A percentile compares a stretch with the other conserved stretches of the same genome.
phyloP scores from a whole-genome alignment of 2,329 filamentous ascomycete genomes.

The Calycina herbarum region DNA sequence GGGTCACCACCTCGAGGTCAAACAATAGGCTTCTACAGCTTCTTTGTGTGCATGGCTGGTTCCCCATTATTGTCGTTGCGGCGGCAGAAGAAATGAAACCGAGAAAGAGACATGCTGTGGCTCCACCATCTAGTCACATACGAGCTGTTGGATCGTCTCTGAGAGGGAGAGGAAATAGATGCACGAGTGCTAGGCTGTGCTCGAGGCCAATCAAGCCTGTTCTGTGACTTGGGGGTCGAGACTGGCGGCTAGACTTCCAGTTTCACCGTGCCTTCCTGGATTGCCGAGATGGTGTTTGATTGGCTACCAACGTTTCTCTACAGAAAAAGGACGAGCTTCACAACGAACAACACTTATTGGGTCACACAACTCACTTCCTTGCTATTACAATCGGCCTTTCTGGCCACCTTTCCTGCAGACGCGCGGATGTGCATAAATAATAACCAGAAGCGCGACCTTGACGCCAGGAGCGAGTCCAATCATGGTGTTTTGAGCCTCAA shows the following conservation, averaged over 20 bases:
- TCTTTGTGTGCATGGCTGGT: constrained; percentile 12
- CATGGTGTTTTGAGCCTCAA: not conserved
- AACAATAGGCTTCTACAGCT: constrained; percentile 14
- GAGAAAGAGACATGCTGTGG: constrained; percentile 1
- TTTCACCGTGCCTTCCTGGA: too few species aligned
- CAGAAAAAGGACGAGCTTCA: constrained; percentile 3
- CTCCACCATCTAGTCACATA: not conserved
- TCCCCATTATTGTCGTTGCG: constrained; percentile 5
- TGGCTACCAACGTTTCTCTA: constrained; percentile 16
- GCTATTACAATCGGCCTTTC: not conserved
- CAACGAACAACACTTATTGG: constrained; percentile 1
- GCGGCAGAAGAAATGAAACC: constrained; percentile 33
- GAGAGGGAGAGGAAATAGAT: constrained; percentile 8
- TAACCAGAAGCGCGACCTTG: constrained; percentile 15
- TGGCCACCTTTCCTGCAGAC: constrained; percentile 4
- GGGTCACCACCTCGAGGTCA: constrained; percentile 15
- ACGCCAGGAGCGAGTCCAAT: constrained; percentile 7
- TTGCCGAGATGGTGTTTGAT: constrained; percentile 22
- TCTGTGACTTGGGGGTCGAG: constrained; percentile 21
- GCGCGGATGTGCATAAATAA: constrained; percentile 13
- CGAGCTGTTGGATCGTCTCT: not conserved
- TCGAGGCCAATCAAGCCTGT: constrained; percentile 20
- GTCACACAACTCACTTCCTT: not conserved
- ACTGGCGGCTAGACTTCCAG: constrained; percentile 24
- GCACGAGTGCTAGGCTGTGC: not conserved